Conservation (phyloP, 306 rosid genomes). For the Styphnolobium japonicum region DNA sequence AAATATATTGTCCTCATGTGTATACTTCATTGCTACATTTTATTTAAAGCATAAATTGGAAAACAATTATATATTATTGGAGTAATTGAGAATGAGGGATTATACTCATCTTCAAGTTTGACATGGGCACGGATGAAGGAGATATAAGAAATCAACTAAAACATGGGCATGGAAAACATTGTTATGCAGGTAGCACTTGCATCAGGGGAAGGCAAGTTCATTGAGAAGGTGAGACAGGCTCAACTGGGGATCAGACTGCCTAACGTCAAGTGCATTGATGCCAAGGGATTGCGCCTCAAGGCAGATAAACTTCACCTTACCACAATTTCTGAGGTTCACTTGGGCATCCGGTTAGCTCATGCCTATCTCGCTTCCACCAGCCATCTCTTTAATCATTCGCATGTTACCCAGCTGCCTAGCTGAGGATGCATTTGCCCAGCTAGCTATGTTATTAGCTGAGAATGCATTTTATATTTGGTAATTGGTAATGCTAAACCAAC, state of each 20-base stretch:
- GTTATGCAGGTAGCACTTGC: conserved; percentile 55
- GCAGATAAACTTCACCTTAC: conserved; percentile 61
- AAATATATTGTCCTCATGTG: too few relatives aligned
- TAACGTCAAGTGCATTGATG: conserved; percentile 51
- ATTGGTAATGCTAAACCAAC: background rate
- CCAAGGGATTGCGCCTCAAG: conserved; percentile 43
- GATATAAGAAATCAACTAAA: background rate
- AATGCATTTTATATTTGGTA: background rate
- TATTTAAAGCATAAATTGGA: background rate
- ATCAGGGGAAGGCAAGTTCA: conserved; percentile 60
- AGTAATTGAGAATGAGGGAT: too few relatives aligned
- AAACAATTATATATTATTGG: too few relatives aligned
- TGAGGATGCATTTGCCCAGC: background rate
- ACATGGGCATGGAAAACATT: background rate
- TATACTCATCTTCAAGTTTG: background rate
- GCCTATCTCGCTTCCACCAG: conserved; percentile 23
- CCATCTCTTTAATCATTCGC: conserved; percentile 19
- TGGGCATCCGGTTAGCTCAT: conserved; percentile 49
- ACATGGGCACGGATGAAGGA: background rate
- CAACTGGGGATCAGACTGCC: conserved; percentile 39
- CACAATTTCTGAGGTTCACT: conserved; percentile 42
- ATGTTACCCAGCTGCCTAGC: background rate
- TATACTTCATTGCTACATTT: too few relatives aligned
- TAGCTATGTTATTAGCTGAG: background rate
- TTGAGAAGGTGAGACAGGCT: conserved; percentile 50